A percentile compares a stretch with the other conserved stretches of the same genome.
phyloP scores from a whole-genome alignment of 441 rosid species.

The Erysimum pusillum region DNA sequence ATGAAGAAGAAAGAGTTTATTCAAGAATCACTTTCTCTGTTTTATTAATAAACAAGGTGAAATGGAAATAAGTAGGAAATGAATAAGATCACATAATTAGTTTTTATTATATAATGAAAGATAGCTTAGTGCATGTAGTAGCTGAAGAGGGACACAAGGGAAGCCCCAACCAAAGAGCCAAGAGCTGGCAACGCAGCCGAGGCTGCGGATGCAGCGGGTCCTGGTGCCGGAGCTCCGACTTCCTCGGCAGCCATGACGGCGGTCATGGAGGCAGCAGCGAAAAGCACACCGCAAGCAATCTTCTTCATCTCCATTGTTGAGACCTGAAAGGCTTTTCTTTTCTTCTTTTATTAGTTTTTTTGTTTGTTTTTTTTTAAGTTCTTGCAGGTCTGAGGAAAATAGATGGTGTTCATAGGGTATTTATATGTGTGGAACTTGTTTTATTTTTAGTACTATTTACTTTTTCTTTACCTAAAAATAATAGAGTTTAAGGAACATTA shows the following conservation, averaged over 20 bases:
- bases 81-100: slow-evolving; percentile 49
- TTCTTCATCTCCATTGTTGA: slow-evolving; percentile 73
- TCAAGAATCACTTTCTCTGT: slow-evolving; percentile 34
- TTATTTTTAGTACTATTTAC: slow-evolving; percentile 32
- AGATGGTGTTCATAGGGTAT: slow-evolving; percentile 4
- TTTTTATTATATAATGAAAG: slow-evolving; percentile 39
- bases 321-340: slow-evolving; percentile 47
- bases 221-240: slow-evolving; percentile 56
- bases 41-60: slow-evolving; percentile 47
- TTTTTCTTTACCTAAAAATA: neutral
- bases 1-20: slow-evolving; percentile 29
- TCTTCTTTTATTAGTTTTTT: slow-evolving; percentile 29
- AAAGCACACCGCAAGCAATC: slow-evolving; percentile 62
- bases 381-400: slow-evolving; percentile 53
- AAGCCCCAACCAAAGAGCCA: slow-evolving; percentile 75
- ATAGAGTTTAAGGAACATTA: slow-evolving; percentile 8
- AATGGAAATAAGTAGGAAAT: slow-evolving; percentile 40
- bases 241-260: slow-evolving; percentile 61
- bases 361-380: slow-evolving; percentile 27
- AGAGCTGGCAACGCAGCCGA: slow-evolving; percentile 56
- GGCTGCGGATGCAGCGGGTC: slow-evolving; percentile 50
- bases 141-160: slow-evolving; percentile 65
- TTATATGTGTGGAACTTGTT: slow-evolving; percentile 34
- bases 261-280: slow-evolving; percentile 68
- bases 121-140: slow-evolving; percentile 61